These are phyloP conservation scores for Tuctoria greenei DNA, from an alignment of 176 grass and related monocot genomes.

Conservation along the genomic window DNA sequence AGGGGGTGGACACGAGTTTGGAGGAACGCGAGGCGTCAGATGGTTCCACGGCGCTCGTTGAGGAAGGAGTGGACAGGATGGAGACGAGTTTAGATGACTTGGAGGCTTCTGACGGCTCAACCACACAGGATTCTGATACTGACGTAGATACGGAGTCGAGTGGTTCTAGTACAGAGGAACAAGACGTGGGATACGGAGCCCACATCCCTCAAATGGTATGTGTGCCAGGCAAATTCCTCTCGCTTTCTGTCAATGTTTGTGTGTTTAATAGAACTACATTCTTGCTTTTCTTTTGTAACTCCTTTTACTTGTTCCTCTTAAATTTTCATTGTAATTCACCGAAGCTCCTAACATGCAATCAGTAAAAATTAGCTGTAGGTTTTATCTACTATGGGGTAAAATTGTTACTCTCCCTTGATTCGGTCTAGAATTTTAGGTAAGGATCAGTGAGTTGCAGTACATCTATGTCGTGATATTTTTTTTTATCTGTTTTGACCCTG, in stretches of 20 bases:
- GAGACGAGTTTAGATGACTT: slow-evolving; percentile 52
- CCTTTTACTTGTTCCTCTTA: neutral
- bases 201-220: slow-evolving; percentile 50
- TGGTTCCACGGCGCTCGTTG: slow-evolving; percentile 22
- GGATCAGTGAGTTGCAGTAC: neutral
- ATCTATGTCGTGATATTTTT: neutral
- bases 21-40: slow-evolving; percentile 10
- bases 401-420: neutral
- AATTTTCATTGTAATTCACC: neutral
- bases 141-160: slow-evolving; percentile 63
- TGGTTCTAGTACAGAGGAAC: slow-evolving; percentile 65
- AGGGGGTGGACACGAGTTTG: slow-evolving; percentile 1
- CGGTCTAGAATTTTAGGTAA: neutral
- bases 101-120: slow-evolving; percentile 58
- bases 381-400: neutral
- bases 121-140: slow-evolving; percentile 54
- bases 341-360: neutral
- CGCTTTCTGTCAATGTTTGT: neutral
- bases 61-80: slow-evolving; percentile 42
- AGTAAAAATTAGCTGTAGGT: neutral
- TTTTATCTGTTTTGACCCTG: neutral
- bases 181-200: slow-evolving; percentile 34
- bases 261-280: neutral
- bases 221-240: slow-evolving; percentile 27
- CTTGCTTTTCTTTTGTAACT: slow-evolving; percentile 9